phyloP scores from a whole-genome alignment of 768 basidiomycete genomes.

The Tricholomella constricta region DNA sequence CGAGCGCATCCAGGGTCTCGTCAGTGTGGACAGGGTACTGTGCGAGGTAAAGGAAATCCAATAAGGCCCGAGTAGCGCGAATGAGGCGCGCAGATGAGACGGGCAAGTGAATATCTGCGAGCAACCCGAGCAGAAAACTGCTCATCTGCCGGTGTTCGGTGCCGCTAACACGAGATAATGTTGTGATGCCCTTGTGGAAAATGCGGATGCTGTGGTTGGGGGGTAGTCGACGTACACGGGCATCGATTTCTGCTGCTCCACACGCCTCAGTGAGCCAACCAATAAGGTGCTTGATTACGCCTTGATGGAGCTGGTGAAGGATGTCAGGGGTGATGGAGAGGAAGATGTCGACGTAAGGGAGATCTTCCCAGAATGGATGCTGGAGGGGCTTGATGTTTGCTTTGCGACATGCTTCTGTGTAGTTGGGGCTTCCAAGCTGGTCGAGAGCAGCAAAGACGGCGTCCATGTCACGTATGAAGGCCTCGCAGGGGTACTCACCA shows the following conservation, averaged over 20 bases:
- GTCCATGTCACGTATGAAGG: constrained; percentile 11
- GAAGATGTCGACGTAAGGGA: constrained; percentile 29
- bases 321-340: constrained; percentile 32
- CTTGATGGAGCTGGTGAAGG: constrained; percentile 37
- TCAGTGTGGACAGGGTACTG: constrained; percentile 33
- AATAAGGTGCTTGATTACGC: constrained; percentile 35
- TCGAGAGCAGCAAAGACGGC: constrained; percentile 28
- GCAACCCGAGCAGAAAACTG: constrained; percentile 30
- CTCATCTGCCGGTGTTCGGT: constrained; percentile 36
- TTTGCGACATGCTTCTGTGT: constrained; percentile 14
- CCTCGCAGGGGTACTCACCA: constrained; percentile 10
- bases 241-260: constrained; percentile 38
- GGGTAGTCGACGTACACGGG: constrained; percentile 7
- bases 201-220: background rate
- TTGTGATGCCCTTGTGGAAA: background rate
- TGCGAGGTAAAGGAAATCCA: constrained; percentile 42
- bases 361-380: constrained; percentile 26
- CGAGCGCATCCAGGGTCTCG: constrained; percentile 26
- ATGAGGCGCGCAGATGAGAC: constrained; percentile 20
- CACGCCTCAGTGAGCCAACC: constrained; percentile 28
- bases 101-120: constrained; percentile 24
- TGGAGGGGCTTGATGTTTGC: constrained; percentile 27
- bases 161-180: constrained; percentile 33
- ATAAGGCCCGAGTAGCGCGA: constrained; percentile 27
- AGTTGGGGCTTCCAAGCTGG: constrained; percentile 14